A percentile compares a stretch with the other conserved stretches of the same genome.
Conservation (phyloP, 2,329 filamentous ascomycete species). For the Nemania abortiva region DNA sequence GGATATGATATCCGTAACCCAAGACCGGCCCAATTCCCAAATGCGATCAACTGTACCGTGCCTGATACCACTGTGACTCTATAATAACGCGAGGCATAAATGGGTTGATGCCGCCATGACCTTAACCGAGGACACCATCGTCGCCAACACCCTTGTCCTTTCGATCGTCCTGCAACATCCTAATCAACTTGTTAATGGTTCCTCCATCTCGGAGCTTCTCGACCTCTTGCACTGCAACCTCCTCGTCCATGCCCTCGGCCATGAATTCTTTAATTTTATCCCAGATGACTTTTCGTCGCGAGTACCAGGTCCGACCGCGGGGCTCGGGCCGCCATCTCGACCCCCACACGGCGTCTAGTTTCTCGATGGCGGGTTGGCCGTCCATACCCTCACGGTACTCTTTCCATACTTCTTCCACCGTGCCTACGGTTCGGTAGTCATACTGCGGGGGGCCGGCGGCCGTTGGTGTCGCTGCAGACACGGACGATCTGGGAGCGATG, state of each 20-base stretch:
- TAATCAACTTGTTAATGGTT: slow-evolving; percentile 55
- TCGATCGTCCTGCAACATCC: slow-evolving; percentile 53
- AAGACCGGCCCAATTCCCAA: slow-evolving; percentile 32
- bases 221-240: slow-evolving; percentile 53
- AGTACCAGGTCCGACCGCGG: slow-evolving; percentile 55
- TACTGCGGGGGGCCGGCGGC: slow-evolving; percentile 51
- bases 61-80: slow-evolving; percentile 46
- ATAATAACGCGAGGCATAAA: slow-evolving; percentile 42
- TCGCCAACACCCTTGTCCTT: slow-evolving; percentile 52
- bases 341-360: slow-evolving; percentile 53
- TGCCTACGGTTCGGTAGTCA: slow-evolving; percentile 52
- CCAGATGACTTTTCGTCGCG: slow-evolving; percentile 55
- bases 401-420: slow-evolving; percentile 54
- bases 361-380: slow-evolving; percentile 54
- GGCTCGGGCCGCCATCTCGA: slow-evolving; percentile 55
- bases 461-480: slow-evolving; percentile 46
- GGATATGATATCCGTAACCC: slow-evolving; percentile 32
- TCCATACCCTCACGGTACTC: slow-evolving; percentile 55
- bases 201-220: slow-evolving; percentile 54
- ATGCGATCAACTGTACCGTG: slow-evolving; percentile 39
- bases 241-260: slow-evolving; percentile 53
- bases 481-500: slow-evolving; percentile 45
- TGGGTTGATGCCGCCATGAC: slow-evolving; percentile 19
- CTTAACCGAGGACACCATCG: slow-evolving; percentile 45
- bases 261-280: slow-evolving; percentile 56